Conservation (phyloP, 2,329 filamentous ascomycete genomes). For the Parastagonospora avenae region DNA sequence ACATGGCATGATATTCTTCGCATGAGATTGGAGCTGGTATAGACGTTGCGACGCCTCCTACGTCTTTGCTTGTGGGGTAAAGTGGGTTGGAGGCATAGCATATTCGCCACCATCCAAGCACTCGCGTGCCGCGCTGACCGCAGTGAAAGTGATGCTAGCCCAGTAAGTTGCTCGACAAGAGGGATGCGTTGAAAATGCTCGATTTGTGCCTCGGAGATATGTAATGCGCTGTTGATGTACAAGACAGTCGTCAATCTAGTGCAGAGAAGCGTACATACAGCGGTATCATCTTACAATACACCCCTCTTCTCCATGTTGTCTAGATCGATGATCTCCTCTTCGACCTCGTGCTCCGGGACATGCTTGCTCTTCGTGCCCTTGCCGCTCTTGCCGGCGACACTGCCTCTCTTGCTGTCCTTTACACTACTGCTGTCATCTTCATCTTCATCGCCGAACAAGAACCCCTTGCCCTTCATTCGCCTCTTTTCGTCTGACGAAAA, state of each 20-base stretch:
- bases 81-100: not conserved
- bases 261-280: not conserved
- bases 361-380: constrained; percentile 29
- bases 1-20: not conserved
- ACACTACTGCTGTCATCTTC: constrained; percentile 28
- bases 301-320: constrained; percentile 41
- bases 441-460: constrained; percentile 49
- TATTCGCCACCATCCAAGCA: not conserved
- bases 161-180: no score
- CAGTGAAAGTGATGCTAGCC: no score
- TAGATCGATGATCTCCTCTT: constrained; percentile 46
- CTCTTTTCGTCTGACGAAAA: constrained; percentile 45
- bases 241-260: not conserved
- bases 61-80: constrained; percentile 4
- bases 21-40: not conserved
- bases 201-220: no score
- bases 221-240: no score
- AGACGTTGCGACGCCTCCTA: constrained; percentile 3
- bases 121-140: no score
- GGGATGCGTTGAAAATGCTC: no score
- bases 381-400: constrained; percentile 21
- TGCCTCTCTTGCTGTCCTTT: constrained; percentile 28
- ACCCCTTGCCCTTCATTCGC: constrained; percentile 45
- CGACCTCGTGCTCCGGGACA: constrained; percentile 30
- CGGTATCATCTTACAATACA: constrained; percentile 22